Percentiles rank a stretch among this genome's conserved stretches.
phyloP scores from a whole-genome alignment of 495 filamentous ascomycete species.

The Recurvomyces mirabilis region DNA sequence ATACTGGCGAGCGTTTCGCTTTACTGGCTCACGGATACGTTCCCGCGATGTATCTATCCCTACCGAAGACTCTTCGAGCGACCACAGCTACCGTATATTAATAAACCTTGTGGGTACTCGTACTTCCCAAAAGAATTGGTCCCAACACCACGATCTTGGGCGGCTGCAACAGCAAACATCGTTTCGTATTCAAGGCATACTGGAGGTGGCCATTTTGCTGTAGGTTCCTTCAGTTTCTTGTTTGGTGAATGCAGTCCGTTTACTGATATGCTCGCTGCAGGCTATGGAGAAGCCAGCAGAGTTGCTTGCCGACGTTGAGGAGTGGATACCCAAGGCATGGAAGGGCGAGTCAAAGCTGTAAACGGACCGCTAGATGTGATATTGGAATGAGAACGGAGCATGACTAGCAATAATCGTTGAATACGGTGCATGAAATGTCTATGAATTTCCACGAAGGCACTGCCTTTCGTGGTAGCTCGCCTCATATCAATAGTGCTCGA shows the following conservation, averaged over 20 bases:
- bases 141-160: constrained; percentile 40
- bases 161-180: constrained; percentile 38
- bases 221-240: background rate
- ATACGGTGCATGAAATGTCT: no score
- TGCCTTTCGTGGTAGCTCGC: no score
- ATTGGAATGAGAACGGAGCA: no score
- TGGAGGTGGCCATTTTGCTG: constrained; percentile 32
- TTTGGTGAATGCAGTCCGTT: background rate
- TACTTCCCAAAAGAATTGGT: constrained; percentile 45
- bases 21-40: constrained; percentile 58
- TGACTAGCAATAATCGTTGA: no score
- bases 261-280: constrained; percentile 3
- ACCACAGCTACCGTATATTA: constrained; percentile 1
- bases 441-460: no score
- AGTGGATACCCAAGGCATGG: constrained; percentile 41
- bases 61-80: constrained; percentile 32
- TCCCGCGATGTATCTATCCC: constrained; percentile 46
- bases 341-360: constrained; percentile 4
- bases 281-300: constrained; percentile 45
- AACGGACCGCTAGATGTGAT: no score
- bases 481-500: no score
- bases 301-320: constrained; percentile 45
- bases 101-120: constrained; percentile 49
- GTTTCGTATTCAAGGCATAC: constrained; percentile 39
- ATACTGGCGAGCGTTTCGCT: constrained; percentile 48